Conservation (phyloP, 164 flowering plant species). For the Amborella trichopoda region DNA sequence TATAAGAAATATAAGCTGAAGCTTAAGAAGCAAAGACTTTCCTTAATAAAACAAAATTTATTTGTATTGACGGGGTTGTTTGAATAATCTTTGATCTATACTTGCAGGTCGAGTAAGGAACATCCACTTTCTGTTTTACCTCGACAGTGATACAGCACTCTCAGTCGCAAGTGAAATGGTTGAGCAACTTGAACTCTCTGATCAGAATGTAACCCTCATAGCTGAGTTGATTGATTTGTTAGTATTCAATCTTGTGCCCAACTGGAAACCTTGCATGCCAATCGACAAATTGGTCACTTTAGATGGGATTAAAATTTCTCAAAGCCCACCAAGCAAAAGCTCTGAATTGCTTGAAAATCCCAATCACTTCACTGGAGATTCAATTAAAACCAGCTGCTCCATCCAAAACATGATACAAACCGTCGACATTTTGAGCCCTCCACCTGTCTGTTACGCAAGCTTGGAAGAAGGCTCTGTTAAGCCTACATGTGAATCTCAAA, state of each 20-base stretch:
- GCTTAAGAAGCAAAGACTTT: no score
- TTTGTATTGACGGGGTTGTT: no score
- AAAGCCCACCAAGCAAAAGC: background rate
- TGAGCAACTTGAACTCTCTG: slow-evolving; percentile 43
- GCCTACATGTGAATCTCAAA: slow-evolving; percentile 9
- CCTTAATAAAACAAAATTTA: no score
- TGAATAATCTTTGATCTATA: no score
- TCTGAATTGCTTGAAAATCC: slow-evolving; percentile 7
- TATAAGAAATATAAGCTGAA: no score
- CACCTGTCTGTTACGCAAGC: slow-evolving; percentile 8
- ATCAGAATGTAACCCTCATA: slow-evolving; percentile 38
- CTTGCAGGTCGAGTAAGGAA: slow-evolving; percentile 41
- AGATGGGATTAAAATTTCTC: slow-evolving; percentile 10
- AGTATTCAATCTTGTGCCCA: slow-evolving; percentile 36
- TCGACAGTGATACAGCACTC: slow-evolving; percentile 45
- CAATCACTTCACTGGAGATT: slow-evolving; percentile 9
- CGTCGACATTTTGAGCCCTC: slow-evolving; percentile 7
- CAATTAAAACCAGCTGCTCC: no score
- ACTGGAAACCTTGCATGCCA: slow-evolving; percentile 28
- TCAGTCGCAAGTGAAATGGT: slow-evolving; percentile 74
- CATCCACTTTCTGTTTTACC: slow-evolving; percentile 52
- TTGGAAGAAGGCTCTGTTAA: slow-evolving; percentile 9
- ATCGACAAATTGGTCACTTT: slow-evolving; percentile 20
- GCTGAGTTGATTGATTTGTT: slow-evolving; percentile 52
- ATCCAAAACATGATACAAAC: slow-evolving; percentile 11